These are phyloP conservation scores for Epipyxis sp. DNA, from an alignment of 108 stramenopile genomes.

Conservation along the genomic window DNA sequence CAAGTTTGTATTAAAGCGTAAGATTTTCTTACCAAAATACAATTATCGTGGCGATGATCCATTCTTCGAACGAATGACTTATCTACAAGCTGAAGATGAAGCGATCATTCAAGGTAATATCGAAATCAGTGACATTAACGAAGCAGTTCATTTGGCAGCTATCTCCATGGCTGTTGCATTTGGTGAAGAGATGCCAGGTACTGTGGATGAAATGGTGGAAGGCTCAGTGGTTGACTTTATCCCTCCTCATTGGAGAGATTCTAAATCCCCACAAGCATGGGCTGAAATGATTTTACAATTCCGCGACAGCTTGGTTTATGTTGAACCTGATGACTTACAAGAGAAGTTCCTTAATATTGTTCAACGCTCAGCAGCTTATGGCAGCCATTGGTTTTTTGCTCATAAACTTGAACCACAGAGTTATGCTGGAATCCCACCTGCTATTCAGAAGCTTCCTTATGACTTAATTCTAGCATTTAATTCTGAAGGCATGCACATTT, in stretches of 20 bases:
- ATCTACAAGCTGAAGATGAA: conserved; percentile 66
- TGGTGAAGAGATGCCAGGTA: conserved; percentile 45
- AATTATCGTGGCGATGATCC: conserved; percentile 50
- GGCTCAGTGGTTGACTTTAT: conserved; percentile 51
- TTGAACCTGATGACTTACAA: conserved; percentile 23
- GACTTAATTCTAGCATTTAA: conserved; percentile 55
- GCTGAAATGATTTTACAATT: conserved; percentile 39
- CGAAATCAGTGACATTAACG: conserved; percentile 43
- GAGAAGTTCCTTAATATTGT: conserved; percentile 9
- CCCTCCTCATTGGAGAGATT: conserved; percentile 50
- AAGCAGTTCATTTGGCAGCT: conserved; percentile 48
- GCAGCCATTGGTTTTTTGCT: conserved; percentile 60
- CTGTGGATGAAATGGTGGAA: conserved; percentile 37
- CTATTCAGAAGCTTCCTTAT: conserved; percentile 38
- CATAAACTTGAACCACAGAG: conserved; percentile 33
- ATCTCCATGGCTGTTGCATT: conserved; percentile 58
- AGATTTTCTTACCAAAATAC: conserved; percentile 57
- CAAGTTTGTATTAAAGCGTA: conserved; percentile 67
- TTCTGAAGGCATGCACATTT: conserved; percentile 58
- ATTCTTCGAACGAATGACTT: conserved; percentile 52
- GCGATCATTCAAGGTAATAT: conserved; percentile 55
- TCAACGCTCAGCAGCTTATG: conserved; percentile 43
- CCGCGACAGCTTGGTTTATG: background rate
- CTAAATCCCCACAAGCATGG: conserved; percentile 50
- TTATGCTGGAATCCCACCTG: background rate